Percentiles rank a stretch among this genome's conserved stretches.
Conservation (phyloP, 495 filamentous ascomycete genomes). For the Neohortaea acidophila region DNA sequence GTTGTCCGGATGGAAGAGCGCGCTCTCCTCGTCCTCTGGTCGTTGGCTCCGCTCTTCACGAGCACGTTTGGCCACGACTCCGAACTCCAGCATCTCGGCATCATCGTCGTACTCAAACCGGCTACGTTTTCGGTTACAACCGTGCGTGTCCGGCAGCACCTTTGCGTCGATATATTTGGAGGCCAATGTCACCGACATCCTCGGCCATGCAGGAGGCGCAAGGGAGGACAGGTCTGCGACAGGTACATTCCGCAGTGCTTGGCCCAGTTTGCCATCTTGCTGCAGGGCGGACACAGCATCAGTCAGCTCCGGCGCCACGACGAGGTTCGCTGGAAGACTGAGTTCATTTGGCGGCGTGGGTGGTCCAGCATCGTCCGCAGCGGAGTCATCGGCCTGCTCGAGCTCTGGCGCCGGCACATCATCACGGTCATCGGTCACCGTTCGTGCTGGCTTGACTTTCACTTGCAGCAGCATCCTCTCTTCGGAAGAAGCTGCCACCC, state of each 20-base stretch:
- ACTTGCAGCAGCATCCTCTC: slow-evolving; percentile 53
- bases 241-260: slow-evolving; percentile 45
- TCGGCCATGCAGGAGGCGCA: slow-evolving; percentile 27
- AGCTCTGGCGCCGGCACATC: slow-evolving; percentile 20
- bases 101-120: slow-evolving; percentile 66
- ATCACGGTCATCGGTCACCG: not conserved
- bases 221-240: slow-evolving; percentile 37
- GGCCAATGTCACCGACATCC: slow-evolving; percentile 54
- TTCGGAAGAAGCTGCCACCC: slow-evolving; percentile 45
- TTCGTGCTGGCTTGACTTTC: slow-evolving; percentile 25
- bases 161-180: slow-evolving; percentile 76
- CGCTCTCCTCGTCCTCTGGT: slow-evolving; percentile 63
- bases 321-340: slow-evolving; percentile 9
- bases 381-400: slow-evolving; percentile 19
- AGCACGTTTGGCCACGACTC: slow-evolving; percentile 28
- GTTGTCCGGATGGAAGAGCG: slow-evolving; percentile 78
- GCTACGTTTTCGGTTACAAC: slow-evolving; percentile 57
- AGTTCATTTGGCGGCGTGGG: slow-evolving; percentile 17
- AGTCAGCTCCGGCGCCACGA: slow-evolving; percentile 52
- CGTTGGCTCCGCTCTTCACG: slow-evolving; percentile 31
- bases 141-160: slow-evolving; percentile 49
- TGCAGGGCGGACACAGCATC: slow-evolving; percentile 42
- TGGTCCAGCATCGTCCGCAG: slow-evolving; percentile 21
- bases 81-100: slow-evolving; percentile 20
- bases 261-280: slow-evolving; percentile 29